Evolutionary conservation across 352 stramenopile genomes (phyloP), one percentile per base, ranked within the genome.

Genomic region (Phytopythium montanum): DNA sequence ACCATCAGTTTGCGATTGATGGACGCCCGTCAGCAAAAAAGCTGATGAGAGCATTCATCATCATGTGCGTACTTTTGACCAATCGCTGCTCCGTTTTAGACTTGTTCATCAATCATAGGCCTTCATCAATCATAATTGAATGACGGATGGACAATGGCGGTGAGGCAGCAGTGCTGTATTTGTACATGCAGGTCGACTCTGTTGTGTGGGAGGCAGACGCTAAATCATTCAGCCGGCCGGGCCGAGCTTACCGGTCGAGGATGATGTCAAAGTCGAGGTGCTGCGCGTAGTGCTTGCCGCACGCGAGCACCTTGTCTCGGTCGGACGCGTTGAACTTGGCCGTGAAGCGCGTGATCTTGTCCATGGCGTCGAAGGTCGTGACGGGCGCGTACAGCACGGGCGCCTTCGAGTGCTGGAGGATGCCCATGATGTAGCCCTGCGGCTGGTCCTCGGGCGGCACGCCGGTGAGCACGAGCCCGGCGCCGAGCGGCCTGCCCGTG

Each of bases 251-350:
- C 44, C 66, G 69, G 56, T 81, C 68, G 25, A 90, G 68, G 48
- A 90, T 80, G 21, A 81, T 69, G 57, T 94, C 81, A 71, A 95
- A 92, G 65, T 95, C 68, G 46, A 96, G 84, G 55, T 87, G 71
- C 56, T 76, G 76, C 49, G 80, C 86, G 67, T 97, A 97, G 72
- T 96, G 88, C 41, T 92, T 69, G 41, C 86, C 86, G 53, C 88
- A 95, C 28, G 73, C 73, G n/a, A 73, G 68, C 42, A 94, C 90
- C 58, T 91, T 90, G 29, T 88, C 58, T 23, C 76, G 68, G 60
- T 97, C 89, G 16, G 81, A 88, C 33, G 87, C 81, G 54, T 90
- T 92, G 64, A 97, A 95, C 73, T 97, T 97, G 63, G 84, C 84
- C 54, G 84, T 94, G 58, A 90, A 91, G 36, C 77, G 74, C 60